Evolutionary conservation across 768 basidiomycete species (phyloP).

Genomic region (Phaffia australis): DNA sequence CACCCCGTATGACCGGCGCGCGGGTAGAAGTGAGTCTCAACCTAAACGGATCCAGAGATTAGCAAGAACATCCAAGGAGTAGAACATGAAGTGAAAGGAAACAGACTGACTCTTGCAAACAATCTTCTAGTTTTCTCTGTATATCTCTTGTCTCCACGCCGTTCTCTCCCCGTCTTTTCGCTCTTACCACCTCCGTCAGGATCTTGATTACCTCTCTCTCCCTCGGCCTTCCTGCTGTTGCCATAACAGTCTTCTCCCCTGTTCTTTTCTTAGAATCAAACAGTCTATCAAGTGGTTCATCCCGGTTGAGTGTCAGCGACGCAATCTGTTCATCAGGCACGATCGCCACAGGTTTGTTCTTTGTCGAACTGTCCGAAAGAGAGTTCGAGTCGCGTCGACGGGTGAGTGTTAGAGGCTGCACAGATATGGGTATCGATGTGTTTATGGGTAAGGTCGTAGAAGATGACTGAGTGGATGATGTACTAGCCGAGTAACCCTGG

Average conservation of each 20-base stretch:
- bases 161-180: neutral
- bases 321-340: neutral
- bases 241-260: neutral
- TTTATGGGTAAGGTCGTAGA: too few species aligned
- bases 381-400: neutral
- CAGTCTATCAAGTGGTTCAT: too few species aligned
- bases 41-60: neutral
- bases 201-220: neutral
- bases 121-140: constrained; percentile 16
- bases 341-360: neutral
- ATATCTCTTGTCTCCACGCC: constrained; percentile 1
- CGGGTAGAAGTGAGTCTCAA: constrained; percentile 10
- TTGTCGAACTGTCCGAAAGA: neutral
- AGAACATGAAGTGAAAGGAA: neutral
- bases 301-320: too few species aligned
- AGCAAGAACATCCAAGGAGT: neutral
- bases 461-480: too few species aligned
- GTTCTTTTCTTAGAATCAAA: too few species aligned
- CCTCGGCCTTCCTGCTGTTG: neutral
- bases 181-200: constrained; percentile 2
- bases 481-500: too few species aligned
- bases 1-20: constrained; percentile 32
- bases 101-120: constrained; percentile 12
- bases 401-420: too few species aligned
- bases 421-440: too few species aligned